phyloP scores from a whole-genome alignment of 2,329 filamentous ascomycete genomes.

The Grosmannia serpens region DNA sequence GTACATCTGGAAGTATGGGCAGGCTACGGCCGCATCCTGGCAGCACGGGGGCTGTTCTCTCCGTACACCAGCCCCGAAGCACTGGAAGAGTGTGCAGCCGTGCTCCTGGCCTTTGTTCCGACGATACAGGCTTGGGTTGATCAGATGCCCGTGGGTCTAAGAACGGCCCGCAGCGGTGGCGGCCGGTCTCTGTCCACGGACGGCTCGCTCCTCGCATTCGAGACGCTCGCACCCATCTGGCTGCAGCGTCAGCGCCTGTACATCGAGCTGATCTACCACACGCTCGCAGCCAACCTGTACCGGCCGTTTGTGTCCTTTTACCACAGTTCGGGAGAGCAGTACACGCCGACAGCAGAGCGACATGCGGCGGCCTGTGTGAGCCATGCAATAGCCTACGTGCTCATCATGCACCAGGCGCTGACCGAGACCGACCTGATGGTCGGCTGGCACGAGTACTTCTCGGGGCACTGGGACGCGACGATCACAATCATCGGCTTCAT shows the following conservation, averaged over 20 bases:
- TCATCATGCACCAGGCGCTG: slow-evolving; percentile 24
- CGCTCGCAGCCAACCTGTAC: slow-evolving; percentile 23
- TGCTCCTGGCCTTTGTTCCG: neutral
- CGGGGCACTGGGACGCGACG: slow-evolving; percentile 31
- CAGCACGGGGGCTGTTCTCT: neutral
- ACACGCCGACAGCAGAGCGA: slow-evolving; percentile 15
- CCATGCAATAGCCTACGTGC: slow-evolving; percentile 25
- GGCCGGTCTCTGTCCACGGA: neutral
- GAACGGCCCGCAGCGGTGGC: neutral
- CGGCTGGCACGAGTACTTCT: slow-evolving; percentile 27
- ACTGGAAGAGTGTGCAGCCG: slow-evolving; percentile 3
- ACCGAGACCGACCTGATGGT: slow-evolving; percentile 19
- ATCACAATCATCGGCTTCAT: slow-evolving; percentile 28
- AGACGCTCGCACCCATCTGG: slow-evolving; percentile 21
- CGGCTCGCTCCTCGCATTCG: neutral
- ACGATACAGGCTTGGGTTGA: neutral
- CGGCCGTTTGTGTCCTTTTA: slow-evolving; percentile 27
- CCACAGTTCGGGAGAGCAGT: neutral
- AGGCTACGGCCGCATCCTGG: neutral
- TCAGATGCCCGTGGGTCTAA: neutral
- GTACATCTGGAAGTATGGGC: slow-evolving; percentile 15
- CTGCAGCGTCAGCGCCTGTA: slow-evolving; percentile 29
- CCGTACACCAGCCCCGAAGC: neutral
- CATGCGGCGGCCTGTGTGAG: slow-evolving; percentile 18
- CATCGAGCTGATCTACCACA: slow-evolving; percentile 29